Conservation (phyloP, 169 alveolate species). For the Cryptosporidium sp. region DNA sequence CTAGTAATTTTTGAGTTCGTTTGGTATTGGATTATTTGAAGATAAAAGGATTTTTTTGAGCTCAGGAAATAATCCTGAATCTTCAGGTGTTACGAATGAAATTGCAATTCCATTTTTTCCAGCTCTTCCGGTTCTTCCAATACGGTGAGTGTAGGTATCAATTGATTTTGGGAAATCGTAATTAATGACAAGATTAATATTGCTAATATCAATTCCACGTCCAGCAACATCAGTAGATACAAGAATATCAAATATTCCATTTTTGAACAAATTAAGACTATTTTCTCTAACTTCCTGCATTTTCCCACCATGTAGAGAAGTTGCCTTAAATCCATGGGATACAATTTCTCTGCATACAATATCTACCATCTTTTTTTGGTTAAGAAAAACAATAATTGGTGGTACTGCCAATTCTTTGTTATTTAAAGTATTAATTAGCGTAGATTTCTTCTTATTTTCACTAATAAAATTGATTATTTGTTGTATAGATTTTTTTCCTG, state of each 20-base stretch:
- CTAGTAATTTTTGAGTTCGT: constrained; percentile 82
- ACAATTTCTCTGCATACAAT: constrained; percentile 78
- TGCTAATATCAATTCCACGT: constrained; percentile 97
- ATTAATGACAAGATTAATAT: constrained; percentile 95
- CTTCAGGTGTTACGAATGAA: constrained; percentile 93
- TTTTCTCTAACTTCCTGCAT: constrained; percentile 93
- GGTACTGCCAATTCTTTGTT: constrained; percentile 82
- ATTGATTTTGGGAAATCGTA: constrained; percentile 98
- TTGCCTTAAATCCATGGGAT: constrained; percentile 79
- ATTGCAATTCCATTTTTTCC: constrained; percentile 97
- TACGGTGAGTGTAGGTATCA: constrained; percentile 89
- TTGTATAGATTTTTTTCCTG: constrained; percentile 93
- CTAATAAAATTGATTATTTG: constrained; percentile 90
- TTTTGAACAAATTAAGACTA: constrained; percentile 90
- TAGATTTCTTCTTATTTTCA: constrained; percentile 87
- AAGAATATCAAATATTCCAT: constrained; percentile 91
- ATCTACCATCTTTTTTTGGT: constrained; percentile 94
- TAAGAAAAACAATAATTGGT: constrained; percentile 95
- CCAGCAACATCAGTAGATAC: constrained; percentile 99
- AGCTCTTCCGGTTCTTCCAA: constrained; percentile 99
- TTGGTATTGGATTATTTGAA: constrained; percentile 91
- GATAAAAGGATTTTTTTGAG: constrained; percentile 89
- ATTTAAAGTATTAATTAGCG: constrained; percentile 79
- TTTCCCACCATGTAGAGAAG: constrained; percentile 93
- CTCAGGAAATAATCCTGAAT: constrained; percentile 90